These are phyloP conservation scores for Tricholoma flavovirens DNA, from an alignment of 768 basidiomycete genomes.

Conservation along the genomic window DNA sequence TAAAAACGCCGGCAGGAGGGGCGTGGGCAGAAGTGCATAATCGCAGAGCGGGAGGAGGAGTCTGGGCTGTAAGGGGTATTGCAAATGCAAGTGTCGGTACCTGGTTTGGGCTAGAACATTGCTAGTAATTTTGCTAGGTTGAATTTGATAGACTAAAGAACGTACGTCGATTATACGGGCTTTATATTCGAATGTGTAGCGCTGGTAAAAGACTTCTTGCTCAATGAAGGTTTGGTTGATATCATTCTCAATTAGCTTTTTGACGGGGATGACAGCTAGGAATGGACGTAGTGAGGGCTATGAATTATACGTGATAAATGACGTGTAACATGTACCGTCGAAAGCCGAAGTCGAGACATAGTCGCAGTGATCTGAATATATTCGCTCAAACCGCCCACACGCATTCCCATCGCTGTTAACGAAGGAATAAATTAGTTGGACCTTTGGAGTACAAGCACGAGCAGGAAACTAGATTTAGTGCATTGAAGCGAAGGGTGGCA, in stretches of 20 bases:
- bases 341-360: constrained; percentile 40
- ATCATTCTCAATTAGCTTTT: constrained; percentile 32
- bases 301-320: neutral
- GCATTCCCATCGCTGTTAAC: constrained; percentile 29
- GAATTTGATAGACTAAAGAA: neutral
- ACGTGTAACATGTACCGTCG: constrained; percentile 30
- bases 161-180: constrained; percentile 31
- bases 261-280: constrained; percentile 31
- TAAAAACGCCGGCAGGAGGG: constrained; percentile 41
- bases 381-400: constrained; percentile 43
- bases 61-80: constrained; percentile 41
- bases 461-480: neutral
- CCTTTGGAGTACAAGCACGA: neutral
- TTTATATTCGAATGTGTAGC: constrained; percentile 38
- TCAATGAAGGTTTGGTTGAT: constrained; percentile 35
- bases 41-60: constrained; percentile 11
- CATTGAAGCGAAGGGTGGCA: neutral
- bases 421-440: neutral
- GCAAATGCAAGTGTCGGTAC: constrained; percentile 39
- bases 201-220: constrained; percentile 37
- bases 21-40: constrained; percentile 57
- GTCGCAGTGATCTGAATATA: constrained; percentile 45
- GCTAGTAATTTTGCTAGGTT: neutral
- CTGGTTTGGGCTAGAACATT: constrained; percentile 32
- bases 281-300: neutral